Evolutionary conservation across 2,329 filamentous ascomycete species (phyloP).

Genomic region (Aspergillus brunneoviolaceus): DNA sequence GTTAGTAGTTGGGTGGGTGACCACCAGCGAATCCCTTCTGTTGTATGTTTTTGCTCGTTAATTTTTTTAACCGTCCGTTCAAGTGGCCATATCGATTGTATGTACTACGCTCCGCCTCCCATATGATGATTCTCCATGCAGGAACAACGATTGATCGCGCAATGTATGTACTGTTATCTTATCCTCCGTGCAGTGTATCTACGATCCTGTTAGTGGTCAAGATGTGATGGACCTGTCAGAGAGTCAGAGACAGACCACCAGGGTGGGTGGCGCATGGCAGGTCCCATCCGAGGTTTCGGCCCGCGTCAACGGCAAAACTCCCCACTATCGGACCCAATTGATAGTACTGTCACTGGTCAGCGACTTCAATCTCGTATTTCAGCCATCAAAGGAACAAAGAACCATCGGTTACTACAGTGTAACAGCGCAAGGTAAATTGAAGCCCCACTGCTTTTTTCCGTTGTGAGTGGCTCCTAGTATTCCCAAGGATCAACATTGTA

Average conservation of each 20-base stretch:
- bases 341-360: neutral
- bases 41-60: no score
- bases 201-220: neutral
- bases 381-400: neutral
- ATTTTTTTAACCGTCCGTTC: no score
- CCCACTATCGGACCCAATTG: slow-evolving; percentile 1
- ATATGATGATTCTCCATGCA: neutral
- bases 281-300: slow-evolving; percentile 3
- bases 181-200: neutral
- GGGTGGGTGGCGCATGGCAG: neutral
- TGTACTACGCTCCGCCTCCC: no score
- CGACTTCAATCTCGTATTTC: neutral
- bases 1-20: no score
- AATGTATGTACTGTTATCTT: neutral
- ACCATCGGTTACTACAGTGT: neutral
- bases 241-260: neutral
- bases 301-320: slow-evolving; percentile 7
- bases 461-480: neutral
- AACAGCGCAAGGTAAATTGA: neutral
- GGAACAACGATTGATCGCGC: neutral
- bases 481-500: neutral
- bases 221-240: neutral
- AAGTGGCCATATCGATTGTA: no score
- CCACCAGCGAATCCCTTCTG: no score
- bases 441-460: neutral